These are phyloP conservation scores for Psilocybe sp. DNA, from an alignment of 768 basidiomycete species.

Conservation along the genomic window DNA sequence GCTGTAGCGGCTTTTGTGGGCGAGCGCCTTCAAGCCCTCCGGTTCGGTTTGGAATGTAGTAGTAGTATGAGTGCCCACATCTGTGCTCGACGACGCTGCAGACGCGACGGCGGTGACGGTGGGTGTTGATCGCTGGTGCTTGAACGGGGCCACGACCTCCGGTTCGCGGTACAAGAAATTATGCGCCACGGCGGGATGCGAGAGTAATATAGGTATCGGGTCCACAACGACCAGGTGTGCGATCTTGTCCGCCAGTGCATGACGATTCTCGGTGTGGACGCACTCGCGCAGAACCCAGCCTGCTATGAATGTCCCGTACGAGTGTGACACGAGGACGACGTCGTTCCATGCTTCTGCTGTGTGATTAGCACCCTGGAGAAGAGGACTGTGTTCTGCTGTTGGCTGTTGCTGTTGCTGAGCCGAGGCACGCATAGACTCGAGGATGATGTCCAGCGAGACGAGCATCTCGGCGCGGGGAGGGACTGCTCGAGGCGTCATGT, in stretches of 20 bases:
- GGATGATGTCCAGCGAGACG: constrained; percentile 38
- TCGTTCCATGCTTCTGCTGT: constrained; percentile 18
- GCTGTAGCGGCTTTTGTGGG: constrained; percentile 6
- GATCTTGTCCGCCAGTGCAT: constrained; percentile 30
- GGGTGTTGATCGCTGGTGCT: not conserved
- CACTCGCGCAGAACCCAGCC: constrained; percentile 49
- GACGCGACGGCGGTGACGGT: constrained; percentile 1
- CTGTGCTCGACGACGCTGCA: not conserved
- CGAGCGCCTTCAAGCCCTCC: not conserved
- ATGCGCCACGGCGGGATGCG: constrained; percentile 58
- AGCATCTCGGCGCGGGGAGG: constrained; percentile 39
- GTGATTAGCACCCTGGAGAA: not conserved
- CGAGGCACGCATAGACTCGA: constrained; percentile 37
- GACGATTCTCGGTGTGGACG: constrained; percentile 8
- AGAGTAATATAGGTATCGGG: constrained; percentile 64
- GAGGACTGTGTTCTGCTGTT: not conserved
- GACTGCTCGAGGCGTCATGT: constrained; percentile 49
- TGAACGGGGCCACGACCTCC: constrained; percentile 11
- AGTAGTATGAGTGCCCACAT: too few species aligned
- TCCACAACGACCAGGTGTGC: constrained; percentile 52
- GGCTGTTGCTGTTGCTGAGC: not conserved
- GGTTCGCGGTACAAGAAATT: constrained; percentile 62
- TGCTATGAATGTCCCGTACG: constrained; percentile 59
- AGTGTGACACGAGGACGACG: constrained; percentile 52
- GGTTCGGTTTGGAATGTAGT: not conserved